Evolutionary conservation across 208 protist species (phyloP).

Genomic region (Porcisia hertigi): DNA sequence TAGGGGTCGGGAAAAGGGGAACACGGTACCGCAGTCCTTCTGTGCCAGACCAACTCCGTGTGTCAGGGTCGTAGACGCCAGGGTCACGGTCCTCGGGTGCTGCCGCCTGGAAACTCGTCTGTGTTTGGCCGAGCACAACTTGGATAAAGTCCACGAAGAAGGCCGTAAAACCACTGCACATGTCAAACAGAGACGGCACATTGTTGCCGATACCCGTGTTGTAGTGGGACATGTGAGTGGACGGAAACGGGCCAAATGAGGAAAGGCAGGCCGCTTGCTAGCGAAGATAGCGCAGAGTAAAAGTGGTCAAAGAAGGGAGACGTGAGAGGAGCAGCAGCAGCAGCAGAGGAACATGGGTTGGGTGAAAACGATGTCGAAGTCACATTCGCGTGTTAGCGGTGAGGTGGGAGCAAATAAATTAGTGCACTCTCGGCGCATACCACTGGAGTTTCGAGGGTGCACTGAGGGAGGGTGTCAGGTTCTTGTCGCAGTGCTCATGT

Average conservation of each 20-base stretch:
- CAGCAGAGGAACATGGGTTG: neutral
- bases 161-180: constrained; percentile 62
- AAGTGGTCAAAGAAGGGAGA: neutral
- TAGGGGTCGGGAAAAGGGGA: constrained; percentile 77
- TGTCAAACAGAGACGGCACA: constrained; percentile 82
- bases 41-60: constrained; percentile 72
- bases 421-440: too few relatives aligned
- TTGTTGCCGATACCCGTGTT: constrained; percentile 83
- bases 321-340: too few relatives aligned
- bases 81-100: constrained; percentile 56
- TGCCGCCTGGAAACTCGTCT: constrained; percentile 76
- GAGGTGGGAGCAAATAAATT: neutral
- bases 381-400: too few relatives aligned
- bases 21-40: constrained; percentile 85
- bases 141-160: constrained; percentile 81
- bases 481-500: neutral
- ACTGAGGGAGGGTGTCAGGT: neutral
- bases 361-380: neutral
- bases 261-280: neutral
- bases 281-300: neutral
- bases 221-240: constrained; percentile 75
- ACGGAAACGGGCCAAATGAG: constrained; percentile 20
- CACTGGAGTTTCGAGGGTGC: neutral
- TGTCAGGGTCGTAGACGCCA: constrained; percentile 67
- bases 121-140: constrained; percentile 57